phyloP scores from a whole-genome alignment of 768 basidiomycete species.

The Phallus indusiatus region DNA sequence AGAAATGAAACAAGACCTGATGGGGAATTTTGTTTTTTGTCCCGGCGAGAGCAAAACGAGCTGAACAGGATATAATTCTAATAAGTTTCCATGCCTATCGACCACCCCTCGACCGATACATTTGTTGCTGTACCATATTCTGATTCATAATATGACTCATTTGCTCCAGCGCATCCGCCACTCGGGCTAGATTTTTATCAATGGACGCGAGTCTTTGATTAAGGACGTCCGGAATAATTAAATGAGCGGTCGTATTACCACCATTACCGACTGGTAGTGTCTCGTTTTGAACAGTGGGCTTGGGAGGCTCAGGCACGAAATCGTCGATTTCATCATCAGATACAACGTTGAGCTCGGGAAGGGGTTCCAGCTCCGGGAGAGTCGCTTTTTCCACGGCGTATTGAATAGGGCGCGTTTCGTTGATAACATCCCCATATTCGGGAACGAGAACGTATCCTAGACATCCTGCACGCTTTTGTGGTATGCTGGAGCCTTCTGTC shows the following conservation, averaged over 20 bases:
- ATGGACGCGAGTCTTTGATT: conserved; percentile 24
- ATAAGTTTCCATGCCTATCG: too few relatives aligned
- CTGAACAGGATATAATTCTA: too few relatives aligned
- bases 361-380: conserved; percentile 21
- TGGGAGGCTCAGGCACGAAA: conserved; percentile 19
- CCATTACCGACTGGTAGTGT: not conserved
- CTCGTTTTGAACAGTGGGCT: not conserved
- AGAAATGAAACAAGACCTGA: too few relatives aligned
- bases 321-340: conserved; percentile 29
- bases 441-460: conserved; percentile 31
- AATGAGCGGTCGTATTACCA: not conserved
- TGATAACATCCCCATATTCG: conserved; percentile 23
- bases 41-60: too few relatives aligned
- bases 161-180: conserved; percentile 28
- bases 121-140: not conserved
- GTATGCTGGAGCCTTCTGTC: conserved; percentile 18
- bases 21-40: too few relatives aligned
- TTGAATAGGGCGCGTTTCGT: conserved; percentile 23
- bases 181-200: conserved; percentile 27
- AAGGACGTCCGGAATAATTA: conserved; percentile 21
- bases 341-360: conserved; percentile 12
- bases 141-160: conserved; percentile 14
- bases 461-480: conserved; percentile 22
- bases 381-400: conserved; percentile 27
- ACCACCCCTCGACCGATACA: too few relatives aligned